phyloP scores from a whole-genome alignment of 2,329 filamentous ascomycete species.

The Pleomassaria siparia region DNA sequence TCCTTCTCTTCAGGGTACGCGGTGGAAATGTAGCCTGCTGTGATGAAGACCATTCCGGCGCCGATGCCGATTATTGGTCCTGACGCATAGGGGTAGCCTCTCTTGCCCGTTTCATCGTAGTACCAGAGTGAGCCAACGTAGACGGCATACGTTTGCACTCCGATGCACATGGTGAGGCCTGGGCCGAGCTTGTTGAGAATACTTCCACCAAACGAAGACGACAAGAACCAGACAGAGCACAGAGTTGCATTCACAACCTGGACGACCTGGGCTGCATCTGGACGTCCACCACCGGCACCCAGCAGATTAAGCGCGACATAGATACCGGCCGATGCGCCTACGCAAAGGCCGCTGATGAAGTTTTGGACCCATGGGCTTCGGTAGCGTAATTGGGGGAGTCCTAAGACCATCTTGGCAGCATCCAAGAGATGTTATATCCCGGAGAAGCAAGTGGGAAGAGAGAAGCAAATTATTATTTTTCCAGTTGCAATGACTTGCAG shows the following conservation, averaged over 20 bases:
- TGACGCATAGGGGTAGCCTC: constrained; percentile 31
- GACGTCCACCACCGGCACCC: constrained; percentile 31
- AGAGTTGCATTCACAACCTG: constrained; percentile 36
- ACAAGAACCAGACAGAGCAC: constrained; percentile 38
- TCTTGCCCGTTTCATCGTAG: constrained; percentile 35
- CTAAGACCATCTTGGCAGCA: constrained; percentile 22
- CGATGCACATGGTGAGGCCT: constrained; percentile 34
- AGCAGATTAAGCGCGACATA: constrained; percentile 35
- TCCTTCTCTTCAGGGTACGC: constrained; percentile 35
- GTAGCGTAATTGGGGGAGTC: constrained; percentile 30
- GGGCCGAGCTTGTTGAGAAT: constrained; percentile 36
- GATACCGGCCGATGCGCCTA: constrained; percentile 32
- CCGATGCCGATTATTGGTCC: constrained; percentile 36
- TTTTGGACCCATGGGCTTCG: constrained; percentile 35
- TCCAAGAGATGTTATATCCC: not conserved
- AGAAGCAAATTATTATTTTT: not conserved
- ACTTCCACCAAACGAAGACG: constrained; percentile 33
- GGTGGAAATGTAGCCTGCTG: constrained; percentile 32
- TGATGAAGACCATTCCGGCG: constrained; percentile 37
- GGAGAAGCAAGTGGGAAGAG: not conserved
- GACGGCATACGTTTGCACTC: constrained; percentile 33
- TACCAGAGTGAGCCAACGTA: constrained; percentile 38
- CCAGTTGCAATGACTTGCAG: not conserved
- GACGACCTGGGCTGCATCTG: constrained; percentile 33
- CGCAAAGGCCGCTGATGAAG: constrained; percentile 31